Evolutionary conservation across 768 basidiomycete species (phyloP), one percentile per base, ranked within the genome.

Genomic region (Flagelloscypha sp.): DNA sequence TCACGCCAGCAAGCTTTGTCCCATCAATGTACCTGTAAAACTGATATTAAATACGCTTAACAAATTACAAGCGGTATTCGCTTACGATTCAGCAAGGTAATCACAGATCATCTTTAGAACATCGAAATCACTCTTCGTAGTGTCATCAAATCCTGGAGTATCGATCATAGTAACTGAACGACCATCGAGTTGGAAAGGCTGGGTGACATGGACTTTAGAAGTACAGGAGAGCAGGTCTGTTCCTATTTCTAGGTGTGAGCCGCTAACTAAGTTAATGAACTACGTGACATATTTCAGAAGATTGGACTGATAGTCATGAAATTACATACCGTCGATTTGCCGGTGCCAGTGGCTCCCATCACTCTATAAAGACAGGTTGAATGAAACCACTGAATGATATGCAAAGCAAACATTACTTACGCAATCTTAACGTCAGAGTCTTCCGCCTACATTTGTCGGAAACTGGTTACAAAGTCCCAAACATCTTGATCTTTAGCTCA

Each of bases 1-100:
- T 53, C 48, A 69, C 54, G 8, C 66, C 67, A 2, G 44, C 42
- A 20, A 57, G 33, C 33, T 48, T 65, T 35, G 59, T 49, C 9
- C 45, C 20, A n/a, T 41, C 34, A 22, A 41, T 21, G 31, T 58
- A 55, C 7, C 55, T 58, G 27, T 19, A 13, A n/a, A n/a, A n/a
- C n/a, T n/a, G n/a, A n/a, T n/a, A n/a, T n/a, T n/a, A n/a, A n/a
- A n/a, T n/a, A n/a, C n/a, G n/a, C n/a, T n/a, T n/a, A n/a, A n/a
- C n/a, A n/a, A n/a, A n/a, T n/a, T n/a, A n/a, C n/a, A n/a, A n/a
- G n/a, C n/a, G n/a, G n/a, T n/a, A n/a, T n/a, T n/a, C n/a, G n/a
- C n/a, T n/a, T n/a, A n/a, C n/a, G n/a, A n/a, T n/a, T n/a, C 25
- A 16, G 27, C 22, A 10, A 43, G 22, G 30, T 36, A 44, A 30